A percentile compares a stretch with the other conserved stretches of the same genome.
phyloP scores from a whole-genome alignment of 2,329 filamentous ascomycete genomes.

The Graphiopsis chlorocephala region DNA sequence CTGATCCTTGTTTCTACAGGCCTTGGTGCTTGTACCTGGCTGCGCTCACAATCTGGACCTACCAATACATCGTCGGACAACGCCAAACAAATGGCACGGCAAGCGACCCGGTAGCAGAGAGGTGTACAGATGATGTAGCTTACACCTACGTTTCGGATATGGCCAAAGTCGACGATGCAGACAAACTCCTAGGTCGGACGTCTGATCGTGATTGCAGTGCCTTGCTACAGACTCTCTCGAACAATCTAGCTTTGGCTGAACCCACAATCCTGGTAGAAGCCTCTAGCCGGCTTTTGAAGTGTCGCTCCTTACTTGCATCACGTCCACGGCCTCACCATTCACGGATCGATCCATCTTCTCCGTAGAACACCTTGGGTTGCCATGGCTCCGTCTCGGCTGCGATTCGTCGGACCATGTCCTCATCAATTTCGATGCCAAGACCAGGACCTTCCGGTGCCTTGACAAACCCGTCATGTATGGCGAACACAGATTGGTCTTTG shows the following conservation, averaged over 20 bases:
- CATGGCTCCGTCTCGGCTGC: constrained; percentile 60
- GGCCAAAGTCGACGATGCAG: neutral
- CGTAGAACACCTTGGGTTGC: constrained; percentile 63
- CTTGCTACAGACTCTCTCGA: constrained; percentile 72
- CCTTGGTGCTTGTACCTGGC: constrained; percentile 94
- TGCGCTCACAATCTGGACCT: constrained; percentile 85
- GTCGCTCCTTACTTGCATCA: constrained; percentile 58
- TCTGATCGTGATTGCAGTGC: constrained; percentile 79
- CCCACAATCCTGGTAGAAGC: constrained; percentile 90
- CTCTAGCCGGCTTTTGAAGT: constrained; percentile 73
- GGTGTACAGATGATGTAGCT: neutral
- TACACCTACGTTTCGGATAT: neutral
- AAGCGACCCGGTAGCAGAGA: neutral
- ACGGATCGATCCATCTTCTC: constrained; percentile 61
- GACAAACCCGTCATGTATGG: constrained; percentile 24
- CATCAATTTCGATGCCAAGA: constrained; percentile 47
- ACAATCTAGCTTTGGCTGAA: constrained; percentile 74
- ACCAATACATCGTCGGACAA: constrained; percentile 65
- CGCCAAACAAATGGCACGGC: neutral
- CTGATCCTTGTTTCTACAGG: constrained; percentile 81
- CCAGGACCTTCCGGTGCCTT: constrained; percentile 22
- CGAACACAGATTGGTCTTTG: constrained; percentile 23
- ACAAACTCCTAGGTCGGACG: constrained; percentile 27
- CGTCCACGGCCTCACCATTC: constrained; percentile 55
- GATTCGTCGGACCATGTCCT: constrained; percentile 60